Evolutionary conservation across 805 yeast genomes (phyloP).

Genomic region (Schwanniomyces vanrijiae): DNA sequence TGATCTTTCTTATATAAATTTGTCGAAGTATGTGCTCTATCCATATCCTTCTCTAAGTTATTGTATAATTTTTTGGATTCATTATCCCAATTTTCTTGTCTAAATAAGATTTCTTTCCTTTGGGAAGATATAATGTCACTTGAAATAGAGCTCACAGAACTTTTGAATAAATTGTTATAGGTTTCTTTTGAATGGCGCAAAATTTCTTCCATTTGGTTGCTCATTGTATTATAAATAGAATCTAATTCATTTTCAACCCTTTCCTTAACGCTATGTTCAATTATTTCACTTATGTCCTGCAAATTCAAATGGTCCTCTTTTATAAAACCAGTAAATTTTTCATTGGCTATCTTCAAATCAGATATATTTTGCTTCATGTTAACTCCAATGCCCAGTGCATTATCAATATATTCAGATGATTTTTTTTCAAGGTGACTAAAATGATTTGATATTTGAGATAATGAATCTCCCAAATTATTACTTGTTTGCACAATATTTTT

Average conservation of each 20-base stretch:
- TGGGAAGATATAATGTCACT: slow-evolving; percentile 6
- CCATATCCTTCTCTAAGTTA: slow-evolving; percentile 3
- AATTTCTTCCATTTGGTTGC: slow-evolving; percentile 3
- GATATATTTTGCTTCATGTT: slow-evolving; percentile 7
- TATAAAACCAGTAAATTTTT: slow-evolving; percentile 14
- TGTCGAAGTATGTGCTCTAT: neutral
- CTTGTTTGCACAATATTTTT: neutral
- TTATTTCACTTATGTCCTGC: neutral
- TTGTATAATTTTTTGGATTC: slow-evolving; percentile 11
- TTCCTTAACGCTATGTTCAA: slow-evolving; percentile 2
- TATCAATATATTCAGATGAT: neutral
- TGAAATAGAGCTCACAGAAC: slow-evolving; percentile 9
- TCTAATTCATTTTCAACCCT: slow-evolving; percentile 4
- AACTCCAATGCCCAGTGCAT: neutral
- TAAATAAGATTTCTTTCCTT: slow-evolving; percentile 6
- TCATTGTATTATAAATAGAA: slow-evolving; percentile 1
- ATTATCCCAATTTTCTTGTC: slow-evolving; percentile 10
- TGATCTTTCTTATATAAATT: slow-evolving; percentile 3
- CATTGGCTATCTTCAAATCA: slow-evolving; percentile 12
- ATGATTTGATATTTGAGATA: slow-evolving; percentile 2
- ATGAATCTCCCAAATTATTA: neutral
- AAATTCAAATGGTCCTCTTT: slow-evolving; percentile 12
- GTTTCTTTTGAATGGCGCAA: slow-evolving; percentile 3
- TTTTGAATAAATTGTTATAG: slow-evolving; percentile 8
- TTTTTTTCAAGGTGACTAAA: slow-evolving; percentile 1